These are phyloP conservation scores for Rhodomyrtus psidioides DNA, from an alignment of 441 rosid species.

Conservation along the genomic window DNA sequence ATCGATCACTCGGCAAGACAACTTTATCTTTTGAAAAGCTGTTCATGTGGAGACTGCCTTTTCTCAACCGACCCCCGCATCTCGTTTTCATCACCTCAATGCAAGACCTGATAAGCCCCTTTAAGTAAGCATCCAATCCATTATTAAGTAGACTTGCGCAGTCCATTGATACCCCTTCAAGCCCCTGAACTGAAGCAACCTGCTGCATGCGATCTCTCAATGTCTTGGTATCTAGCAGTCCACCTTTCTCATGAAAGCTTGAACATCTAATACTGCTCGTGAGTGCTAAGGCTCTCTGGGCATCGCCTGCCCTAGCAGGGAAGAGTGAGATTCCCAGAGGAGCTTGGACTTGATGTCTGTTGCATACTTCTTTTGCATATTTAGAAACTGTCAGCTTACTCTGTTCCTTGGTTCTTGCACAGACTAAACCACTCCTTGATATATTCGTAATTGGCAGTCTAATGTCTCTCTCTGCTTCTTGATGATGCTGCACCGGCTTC, in stretches of 20 bases:
- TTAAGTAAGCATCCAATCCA: conserved; percentile 33
- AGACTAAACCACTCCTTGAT: conserved; percentile 10
- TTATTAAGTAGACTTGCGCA: conserved; percentile 35
- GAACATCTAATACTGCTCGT: conserved; percentile 9
- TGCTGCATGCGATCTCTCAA: conserved; percentile 38
- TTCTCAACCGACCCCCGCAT: not conserved
- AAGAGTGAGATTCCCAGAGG: conserved; percentile 31
- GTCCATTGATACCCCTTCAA: conserved; percentile 41
- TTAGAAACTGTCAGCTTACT: conserved; percentile 12
- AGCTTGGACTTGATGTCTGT: conserved; percentile 27
- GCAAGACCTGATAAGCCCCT: conserved; percentile 20
- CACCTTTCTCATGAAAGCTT: conserved; percentile 22
- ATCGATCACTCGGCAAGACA: not conserved
- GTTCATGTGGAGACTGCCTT: not conserved
- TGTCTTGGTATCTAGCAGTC: conserved; percentile 25
- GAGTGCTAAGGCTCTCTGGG: conserved; percentile 11
- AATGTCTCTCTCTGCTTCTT: conserved; percentile 13
- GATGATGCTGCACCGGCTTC: conserved; percentile 23
- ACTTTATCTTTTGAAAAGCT: not conserved
- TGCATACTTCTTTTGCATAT: conserved; percentile 15
- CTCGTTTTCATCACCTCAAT: not conserved
- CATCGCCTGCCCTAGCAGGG: conserved; percentile 20
- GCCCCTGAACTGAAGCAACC: conserved; percentile 35
- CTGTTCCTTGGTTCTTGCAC: conserved; percentile 23
- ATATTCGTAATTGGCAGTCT: not conserved